phyloP scores from a whole-genome alignment of 1,139 yeast genomes.

The Diutina ranongensis region DNA sequence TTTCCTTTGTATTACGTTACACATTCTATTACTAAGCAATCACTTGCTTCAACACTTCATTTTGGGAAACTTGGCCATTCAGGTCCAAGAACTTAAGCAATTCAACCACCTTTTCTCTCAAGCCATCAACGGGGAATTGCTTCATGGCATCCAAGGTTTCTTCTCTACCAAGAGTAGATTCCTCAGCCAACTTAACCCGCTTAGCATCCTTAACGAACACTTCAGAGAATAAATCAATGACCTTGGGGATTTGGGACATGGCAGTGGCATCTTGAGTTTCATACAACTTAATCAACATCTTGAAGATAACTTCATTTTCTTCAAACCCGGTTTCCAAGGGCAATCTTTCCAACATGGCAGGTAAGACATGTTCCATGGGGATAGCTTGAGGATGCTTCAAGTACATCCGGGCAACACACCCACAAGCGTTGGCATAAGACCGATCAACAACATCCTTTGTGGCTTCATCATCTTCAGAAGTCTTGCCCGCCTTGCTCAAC shows the following conservation, averaged over 20 bases:
- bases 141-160: conserved; percentile 65
- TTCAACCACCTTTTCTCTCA: conserved; percentile 52
- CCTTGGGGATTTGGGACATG: conserved; percentile 44
- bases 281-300: conserved; percentile 62
- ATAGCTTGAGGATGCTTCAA: conserved; percentile 60
- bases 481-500: conserved; percentile 52
- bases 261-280: conserved; percentile 50
- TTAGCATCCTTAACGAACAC: conserved; percentile 69
- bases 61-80: not conserved
- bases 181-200: conserved; percentile 54
- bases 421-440: conserved; percentile 89
- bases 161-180: conserved; percentile 74
- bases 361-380: conserved; percentile 72
- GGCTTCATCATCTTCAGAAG: conserved; percentile 52
- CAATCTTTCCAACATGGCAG: conserved; percentile 64
- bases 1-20: not conserved
- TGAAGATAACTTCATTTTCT: conserved; percentile 86
- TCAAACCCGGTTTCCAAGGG: conserved; percentile 86
- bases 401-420: conserved; percentile 91
- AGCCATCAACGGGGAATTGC: conserved; percentile 64
- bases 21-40: conserved; percentile 3
- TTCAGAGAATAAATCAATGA: conserved; percentile 56
- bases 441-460: conserved; percentile 72
- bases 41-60: conserved; percentile 6
- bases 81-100: conserved; percentile 62